Evolutionary conservation across 169 alveolate species (phyloP), one percentile per base, ranked within the genome.

Genomic region (Plasmodium sp.): DNA sequence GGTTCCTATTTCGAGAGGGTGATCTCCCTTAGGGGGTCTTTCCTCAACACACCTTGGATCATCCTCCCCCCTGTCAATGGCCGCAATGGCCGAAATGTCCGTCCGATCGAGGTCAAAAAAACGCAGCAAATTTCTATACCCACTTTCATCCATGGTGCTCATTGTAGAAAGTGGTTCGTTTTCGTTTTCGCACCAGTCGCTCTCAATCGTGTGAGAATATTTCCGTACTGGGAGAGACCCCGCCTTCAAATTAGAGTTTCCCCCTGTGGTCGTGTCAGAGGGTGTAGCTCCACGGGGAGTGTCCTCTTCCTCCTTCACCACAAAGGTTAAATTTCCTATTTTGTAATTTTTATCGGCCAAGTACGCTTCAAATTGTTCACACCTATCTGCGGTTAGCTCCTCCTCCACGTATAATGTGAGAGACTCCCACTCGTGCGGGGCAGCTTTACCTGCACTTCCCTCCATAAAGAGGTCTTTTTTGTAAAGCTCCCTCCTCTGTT

Each of bases 91-190:
- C 45, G 67, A 16, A 9, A 86, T 86, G 10, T 54, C 48, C n/a
- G 81, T 90, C 71, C 92, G n/a, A 81, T 90, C 94, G 4, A 90
- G 3, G 39, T 72, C 41, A 90, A 90, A 90, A 54, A 90, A 22
- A 12, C 72, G 81, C 56, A 90, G 27, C 45, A 90, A 48, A 80
- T 90, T 90, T 34, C 91, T 62, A 80, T 67, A 62, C n/a, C 94
- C 94, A 31, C 36, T 90, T 34, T 86, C 94, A 81, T 90, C 94
- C 56, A 90, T 31, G 27, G 83, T 90, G 2, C 34, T 90, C 48
- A 62, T 31, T 14, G 41, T 71, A 1, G 51, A 41, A 39, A 81
- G 14, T 2, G 36, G 39, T 3, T 80, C 54, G 9, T 62, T 72
- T 16, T 74, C 81, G 62, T 43, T 67, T 39, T 90, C 94, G n/a